Evolutionary conservation across 1,284 basidiomycete species (phyloP).

Genomic region (Pseudozyma sp.): DNA sequence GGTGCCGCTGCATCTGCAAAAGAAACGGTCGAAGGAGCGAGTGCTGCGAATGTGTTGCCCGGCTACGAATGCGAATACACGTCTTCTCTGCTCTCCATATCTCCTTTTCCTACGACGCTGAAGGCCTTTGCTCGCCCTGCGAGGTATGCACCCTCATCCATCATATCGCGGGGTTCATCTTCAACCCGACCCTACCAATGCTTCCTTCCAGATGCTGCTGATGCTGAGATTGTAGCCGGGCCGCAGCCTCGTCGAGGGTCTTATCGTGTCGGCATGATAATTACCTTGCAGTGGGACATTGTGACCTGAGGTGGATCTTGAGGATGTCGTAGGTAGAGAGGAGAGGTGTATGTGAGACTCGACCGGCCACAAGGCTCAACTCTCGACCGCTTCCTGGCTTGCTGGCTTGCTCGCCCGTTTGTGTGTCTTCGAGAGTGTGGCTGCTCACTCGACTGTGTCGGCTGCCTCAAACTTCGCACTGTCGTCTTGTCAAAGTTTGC

Average conservation of each 20-base stretch:
- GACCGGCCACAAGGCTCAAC: constrained; percentile 1
- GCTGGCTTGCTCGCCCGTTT: background rate
- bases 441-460: background rate
- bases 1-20: constrained; percentile 8
- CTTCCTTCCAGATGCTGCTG: constrained; percentile 10
- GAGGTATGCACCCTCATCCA: background rate
- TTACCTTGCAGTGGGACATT: constrained; percentile 62
- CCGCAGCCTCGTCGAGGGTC: constrained; percentile 9
- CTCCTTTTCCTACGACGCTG: constrained; percentile 2
- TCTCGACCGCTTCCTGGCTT: constrained; percentile 7
- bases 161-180: background rate
- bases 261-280: constrained; percentile 33
- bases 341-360: constrained; percentile 24
- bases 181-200: background rate
- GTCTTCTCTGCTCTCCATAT: constrained; percentile 10
- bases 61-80: constrained; percentile 38
- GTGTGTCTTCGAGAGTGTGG: background rate
- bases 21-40: constrained; percentile 21
- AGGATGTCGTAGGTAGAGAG: constrained; percentile 49
- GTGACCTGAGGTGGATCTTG: constrained; percentile 51
- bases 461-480: background rate
- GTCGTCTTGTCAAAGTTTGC: background rate
- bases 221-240: constrained; percentile 27
- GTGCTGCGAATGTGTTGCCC: constrained; percentile 31
- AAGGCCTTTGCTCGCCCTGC: background rate